A percentile compares a stretch with the other conserved stretches of the same genome.
These are phyloP conservation scores for Gossypium davidsonii DNA, from an alignment of 441 rosid species.

Conservation along the genomic window DNA sequence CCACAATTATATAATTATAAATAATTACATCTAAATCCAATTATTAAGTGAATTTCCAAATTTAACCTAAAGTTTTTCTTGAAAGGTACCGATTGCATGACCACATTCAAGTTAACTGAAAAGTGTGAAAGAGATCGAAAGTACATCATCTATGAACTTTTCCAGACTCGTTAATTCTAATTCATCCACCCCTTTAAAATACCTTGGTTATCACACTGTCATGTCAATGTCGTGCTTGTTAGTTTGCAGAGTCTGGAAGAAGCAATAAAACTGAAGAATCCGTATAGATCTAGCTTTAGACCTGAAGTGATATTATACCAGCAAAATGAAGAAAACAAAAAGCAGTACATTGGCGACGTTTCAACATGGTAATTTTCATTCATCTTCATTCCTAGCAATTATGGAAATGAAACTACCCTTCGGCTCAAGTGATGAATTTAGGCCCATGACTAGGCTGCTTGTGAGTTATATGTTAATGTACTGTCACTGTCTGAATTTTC, in stretches of 20 bases:
- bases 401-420: conserved; percentile 83
- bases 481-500: not conserved
- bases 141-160: not conserved
- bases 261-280: not conserved
- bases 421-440: conserved; percentile 90
- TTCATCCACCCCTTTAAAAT: no score
- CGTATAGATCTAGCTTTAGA: not conserved
- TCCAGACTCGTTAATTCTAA: no score
- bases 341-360: conserved; percentile 40
- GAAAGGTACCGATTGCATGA: not conserved
- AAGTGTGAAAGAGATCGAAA: not conserved
- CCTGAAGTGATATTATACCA: no score
- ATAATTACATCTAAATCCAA: no score
- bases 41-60: no score
- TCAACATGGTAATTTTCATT: conserved; percentile 60
- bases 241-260: not conserved
- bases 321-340: no score
- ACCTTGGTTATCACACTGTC: not conserved
- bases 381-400: conserved; percentile 28
- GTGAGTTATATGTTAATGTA: not conserved
- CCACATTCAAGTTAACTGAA: not conserved
- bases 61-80: not conserved
- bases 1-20: no score
- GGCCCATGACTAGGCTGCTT: conserved; percentile 30
- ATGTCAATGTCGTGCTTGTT: not conserved